Percentiles rank a stretch among this genome's conserved stretches.
Conservation (phyloP, 345 rosid species). For the Sonneratia alba region DNA sequence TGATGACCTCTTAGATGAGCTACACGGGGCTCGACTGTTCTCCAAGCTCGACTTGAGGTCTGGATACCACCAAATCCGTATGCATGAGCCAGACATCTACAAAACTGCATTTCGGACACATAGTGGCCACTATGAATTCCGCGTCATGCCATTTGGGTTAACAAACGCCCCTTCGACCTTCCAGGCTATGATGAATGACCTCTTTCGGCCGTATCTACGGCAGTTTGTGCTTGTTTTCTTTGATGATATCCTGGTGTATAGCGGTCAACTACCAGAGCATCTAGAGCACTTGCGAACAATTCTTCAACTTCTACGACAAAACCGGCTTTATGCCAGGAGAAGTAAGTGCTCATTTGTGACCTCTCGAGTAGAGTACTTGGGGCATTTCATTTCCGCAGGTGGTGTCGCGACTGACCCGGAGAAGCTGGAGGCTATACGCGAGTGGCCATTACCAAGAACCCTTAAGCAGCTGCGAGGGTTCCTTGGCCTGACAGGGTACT, state of each 20-base stretch:
- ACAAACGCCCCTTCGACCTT: conserved; percentile 3
- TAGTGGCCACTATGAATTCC: conserved; percentile 2
- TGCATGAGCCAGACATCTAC: neutral
- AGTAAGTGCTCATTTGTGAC: no score
- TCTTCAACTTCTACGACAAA: neutral
- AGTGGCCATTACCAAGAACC: no score
- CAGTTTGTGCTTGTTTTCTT: neutral
- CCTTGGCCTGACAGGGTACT: no score
- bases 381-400: no score
- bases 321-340: neutral
- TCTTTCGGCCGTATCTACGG: neutral
- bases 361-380: no score
- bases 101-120: neutral
- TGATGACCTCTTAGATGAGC: neutral
- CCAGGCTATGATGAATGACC: neutral
- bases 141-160: conserved; percentile 6
- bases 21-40: neutral
- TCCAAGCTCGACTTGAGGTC: neutral
- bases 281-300: neutral
- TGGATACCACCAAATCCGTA: conserved; percentile 5
- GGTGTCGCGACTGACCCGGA: no score
- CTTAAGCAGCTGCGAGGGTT: no score
- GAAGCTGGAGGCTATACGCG: no score
- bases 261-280: neutral
- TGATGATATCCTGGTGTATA: conserved; percentile 1